phyloP scores from a whole-genome alignment of 768 basidiomycete genomes.

The Rhodotorula diobovata region DNA sequence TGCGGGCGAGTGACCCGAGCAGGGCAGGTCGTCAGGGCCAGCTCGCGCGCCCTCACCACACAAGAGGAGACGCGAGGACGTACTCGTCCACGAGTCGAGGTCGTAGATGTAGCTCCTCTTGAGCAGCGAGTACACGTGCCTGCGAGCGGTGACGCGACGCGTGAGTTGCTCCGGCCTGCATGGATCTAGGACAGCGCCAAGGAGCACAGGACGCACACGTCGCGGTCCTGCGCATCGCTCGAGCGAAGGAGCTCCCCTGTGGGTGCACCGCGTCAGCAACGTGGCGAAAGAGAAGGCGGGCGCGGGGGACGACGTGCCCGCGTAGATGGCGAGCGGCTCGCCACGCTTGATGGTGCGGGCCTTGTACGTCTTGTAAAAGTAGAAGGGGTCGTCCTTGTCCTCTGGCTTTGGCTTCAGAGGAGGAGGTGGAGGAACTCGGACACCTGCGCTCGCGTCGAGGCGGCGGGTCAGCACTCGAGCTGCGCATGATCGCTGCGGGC shows the following conservation, averaged over 20 bases:
- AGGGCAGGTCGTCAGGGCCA: background rate
- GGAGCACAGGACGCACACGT: background rate
- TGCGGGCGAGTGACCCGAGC: background rate
- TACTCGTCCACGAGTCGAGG: conserved; percentile 17
- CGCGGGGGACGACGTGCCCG: no score
- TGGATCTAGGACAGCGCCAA: no score
- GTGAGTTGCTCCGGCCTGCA: no score
- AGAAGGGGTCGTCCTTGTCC: background rate
- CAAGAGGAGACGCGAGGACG: background rate
- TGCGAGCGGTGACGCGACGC: no score
- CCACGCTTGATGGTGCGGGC: background rate
- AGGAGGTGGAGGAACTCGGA: no score
- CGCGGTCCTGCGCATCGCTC: background rate
- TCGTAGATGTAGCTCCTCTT: conserved; percentile 24
- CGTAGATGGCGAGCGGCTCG: conserved; percentile 19
- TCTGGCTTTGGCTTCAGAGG: no score
- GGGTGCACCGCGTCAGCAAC: background rate
- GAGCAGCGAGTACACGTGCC: background rate
- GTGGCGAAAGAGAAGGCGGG: background rate
- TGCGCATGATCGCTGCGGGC: no score
- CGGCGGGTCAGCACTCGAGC: no score
- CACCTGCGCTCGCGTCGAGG: no score
- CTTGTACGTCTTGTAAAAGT: background rate
- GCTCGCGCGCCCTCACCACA: no score
- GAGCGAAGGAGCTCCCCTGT: conserved; percentile 11